Evolutionary conservation across 2,329 filamentous ascomycete species (phyloP), one percentile per base, ranked within the genome.

Genomic region (Hypoxylon sp.): DNA sequence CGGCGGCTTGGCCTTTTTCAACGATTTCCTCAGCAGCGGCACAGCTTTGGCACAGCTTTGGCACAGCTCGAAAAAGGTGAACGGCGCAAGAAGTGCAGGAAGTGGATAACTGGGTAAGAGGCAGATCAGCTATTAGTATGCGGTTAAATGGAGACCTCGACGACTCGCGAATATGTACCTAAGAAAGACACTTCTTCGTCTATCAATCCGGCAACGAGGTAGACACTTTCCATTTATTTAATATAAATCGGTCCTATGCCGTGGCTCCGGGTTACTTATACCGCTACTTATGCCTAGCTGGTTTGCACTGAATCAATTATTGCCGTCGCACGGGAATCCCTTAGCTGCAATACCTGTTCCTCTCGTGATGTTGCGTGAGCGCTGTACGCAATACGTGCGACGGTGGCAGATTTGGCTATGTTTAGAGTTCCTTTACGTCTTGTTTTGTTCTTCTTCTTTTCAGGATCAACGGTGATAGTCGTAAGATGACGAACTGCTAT

Each of bases 71-170:
- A n/a, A n/a, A n/a, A n/a, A n/a, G n/a, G 21, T 48, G 54, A 58
- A 50, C 55, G 26, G 29, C 46, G 38, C 47, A 26, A 48, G 38
- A 21, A 49, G 17, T 50, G 9, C 27, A 48, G 41, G 54, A 48
- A 24, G 53, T 48, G 49, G 45, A 24, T 46, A 33, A 48, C 6
- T 20, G 29, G 33, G 40, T 31, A 38, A 46, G 48, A 11, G 27
- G 47, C 31, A 46, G 59, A 56, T 60, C 52, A 35, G 48, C 60
- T 57, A 60, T 60, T 63, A 60, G 57, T 63, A 63, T 63, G 48
- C 59, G 59, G 59, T 43, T 62, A 62, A 62, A 48, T 48, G 51
- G 51, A 18, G 50, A 41, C n/a, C n/a, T n/a, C n/a, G n/a, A n/a
- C n/a, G n/a, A n/a, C n/a, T n/a, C n/a, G n/a, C n/a, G n/a, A n/a